phyloP scores from a whole-genome alignment of 768 basidiomycete species.

The Serendipita indica region DNA sequence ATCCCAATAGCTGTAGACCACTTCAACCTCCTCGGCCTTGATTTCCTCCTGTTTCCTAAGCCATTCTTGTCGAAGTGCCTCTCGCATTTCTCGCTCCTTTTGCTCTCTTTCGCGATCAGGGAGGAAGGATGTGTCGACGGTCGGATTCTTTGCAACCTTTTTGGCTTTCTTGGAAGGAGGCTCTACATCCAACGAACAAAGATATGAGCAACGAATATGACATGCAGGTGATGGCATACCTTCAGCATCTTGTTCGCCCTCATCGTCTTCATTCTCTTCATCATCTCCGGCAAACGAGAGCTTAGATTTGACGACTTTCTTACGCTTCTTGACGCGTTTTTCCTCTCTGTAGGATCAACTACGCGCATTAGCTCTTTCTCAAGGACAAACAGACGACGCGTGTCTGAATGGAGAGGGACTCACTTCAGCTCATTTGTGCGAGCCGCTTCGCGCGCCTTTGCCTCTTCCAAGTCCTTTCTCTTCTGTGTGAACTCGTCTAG shows the following conservation, averaged over 20 bases:
- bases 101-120: constrained; percentile 97
- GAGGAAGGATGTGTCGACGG: constrained; percentile 94
- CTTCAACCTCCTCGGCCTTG: constrained; percentile 65
- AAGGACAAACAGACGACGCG: constrained; percentile 13
- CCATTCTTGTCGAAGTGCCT: constrained; percentile 84
- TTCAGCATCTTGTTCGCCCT: constrained; percentile 22
- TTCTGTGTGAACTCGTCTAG: constrained; percentile 87
- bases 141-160: constrained; percentile 86
- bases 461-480: constrained; percentile 80
- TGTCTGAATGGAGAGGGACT: constrained; percentile 29
- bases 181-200: constrained; percentile 16
- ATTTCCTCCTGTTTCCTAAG: constrained; percentile 53
- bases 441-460: constrained; percentile 79
- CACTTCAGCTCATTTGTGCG: constrained; percentile 75
- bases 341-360: constrained; percentile 61
- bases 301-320: constrained; percentile 76
- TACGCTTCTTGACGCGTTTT: constrained; percentile 82
- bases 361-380: constrained; percentile 50
- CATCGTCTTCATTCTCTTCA: constrained; percentile 32
- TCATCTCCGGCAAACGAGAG: constrained; percentile 87
- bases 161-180: neutral
- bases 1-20: constrained; percentile 97
- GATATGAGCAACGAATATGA: constrained; percentile 16
- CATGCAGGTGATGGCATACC: neutral
- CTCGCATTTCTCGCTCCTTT: constrained; percentile 73